Evolutionary conservation across 495 filamentous ascomycete genomes (phyloP), one percentile per base, ranked within the genome.

Genomic region (Rostrohypoxylon terebratum): DNA sequence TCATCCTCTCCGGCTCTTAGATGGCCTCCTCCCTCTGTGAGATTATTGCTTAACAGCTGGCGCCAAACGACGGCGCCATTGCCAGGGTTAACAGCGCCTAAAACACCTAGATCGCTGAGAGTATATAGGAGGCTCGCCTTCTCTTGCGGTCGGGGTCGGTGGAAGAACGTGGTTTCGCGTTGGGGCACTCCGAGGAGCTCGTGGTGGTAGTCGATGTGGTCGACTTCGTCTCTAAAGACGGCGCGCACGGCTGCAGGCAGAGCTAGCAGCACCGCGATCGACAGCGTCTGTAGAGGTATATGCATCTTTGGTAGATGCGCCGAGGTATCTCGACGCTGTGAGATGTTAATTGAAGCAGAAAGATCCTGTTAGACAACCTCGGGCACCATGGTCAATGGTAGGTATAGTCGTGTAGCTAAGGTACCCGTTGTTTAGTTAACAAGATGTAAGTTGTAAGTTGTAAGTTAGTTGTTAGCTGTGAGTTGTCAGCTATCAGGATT

Each of bases 81-180:
- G 69, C 89, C 91, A 14, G 96, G 96, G 73, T 98, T 96, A 10
- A 98, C 86, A 0, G 96, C 95, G 31, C 94, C 96, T 0, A 98
- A 80, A 8, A 97, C 87, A 20, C 88, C 87, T 38, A 91, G 87
- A 31, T 96, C 90, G 63, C 92, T 94, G 13, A 98, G 83, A 0
- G 96, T 97, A 78, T 97, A 99, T 33, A 99, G 86, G 31, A 98
- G 84, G 28, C 92, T 94, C 16, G 95, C 95, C 79, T 92, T 93
- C 18, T 94, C 94, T 61, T 90, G 85, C 16, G 88, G 81, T 63
- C 90, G 87, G 11, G 96, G 96, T 66, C 89, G 90, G 81, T 97
- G 94, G 87, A 98, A 98, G 86, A 99, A 97, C 57, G 94, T 97
- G 40, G 93, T 92, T 47, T 91, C 87, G 78, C 87, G 82, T 73